Percentiles rank a stretch among this genome's conserved stretches.
Conservation (phyloP, 441 rosid species). For the Aquilaria agallochum region DNA sequence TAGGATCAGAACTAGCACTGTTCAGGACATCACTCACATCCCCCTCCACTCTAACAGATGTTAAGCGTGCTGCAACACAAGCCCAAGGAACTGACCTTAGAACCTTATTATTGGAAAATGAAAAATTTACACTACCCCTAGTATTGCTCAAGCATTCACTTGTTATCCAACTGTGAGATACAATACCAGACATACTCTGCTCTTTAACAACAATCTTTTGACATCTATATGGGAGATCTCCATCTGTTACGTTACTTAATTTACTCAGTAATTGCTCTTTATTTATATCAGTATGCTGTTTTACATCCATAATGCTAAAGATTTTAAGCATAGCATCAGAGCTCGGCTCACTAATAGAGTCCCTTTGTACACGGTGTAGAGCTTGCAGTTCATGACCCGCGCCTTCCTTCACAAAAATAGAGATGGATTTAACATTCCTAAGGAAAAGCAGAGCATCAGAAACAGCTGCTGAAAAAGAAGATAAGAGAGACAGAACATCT, state of each 20-base stretch:
- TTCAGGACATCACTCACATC: conserved; percentile 28
- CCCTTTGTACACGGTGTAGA: conserved; percentile 71
- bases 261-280: conserved; percentile 73
- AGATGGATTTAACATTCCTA: conserved; percentile 74
- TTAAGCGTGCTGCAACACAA: conserved; percentile 87
- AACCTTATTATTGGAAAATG: conserved; percentile 44
- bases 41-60: conserved; percentile 51
- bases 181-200: conserved; percentile 54
- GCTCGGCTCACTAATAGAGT: conserved; percentile 51
- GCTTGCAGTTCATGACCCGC: conserved; percentile 76
- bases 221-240: conserved; percentile 64
- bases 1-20: conserved; percentile 24
- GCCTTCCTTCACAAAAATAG: conserved; percentile 88
- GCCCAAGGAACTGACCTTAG: conserved; percentile 95
- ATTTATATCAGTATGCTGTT: conserved; percentile 64
- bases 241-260: conserved; percentile 58
- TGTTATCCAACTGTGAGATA: conserved; percentile 90
- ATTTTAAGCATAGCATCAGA: conserved; percentile 44
- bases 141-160: conserved; percentile 82
- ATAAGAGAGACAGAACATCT: conserved; percentile 86
- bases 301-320: conserved; percentile 60
- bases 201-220: conserved; percentile 88
- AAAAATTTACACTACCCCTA: conserved; percentile 31
- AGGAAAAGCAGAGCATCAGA: conserved; percentile 87
- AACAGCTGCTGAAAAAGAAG: conserved; percentile 77